A percentile compares a stretch with the other conserved stretches of the same genome.
Evolutionary conservation across 73 alveolate species (phyloP).

Genomic region (Uronychia binucleata): DNA sequence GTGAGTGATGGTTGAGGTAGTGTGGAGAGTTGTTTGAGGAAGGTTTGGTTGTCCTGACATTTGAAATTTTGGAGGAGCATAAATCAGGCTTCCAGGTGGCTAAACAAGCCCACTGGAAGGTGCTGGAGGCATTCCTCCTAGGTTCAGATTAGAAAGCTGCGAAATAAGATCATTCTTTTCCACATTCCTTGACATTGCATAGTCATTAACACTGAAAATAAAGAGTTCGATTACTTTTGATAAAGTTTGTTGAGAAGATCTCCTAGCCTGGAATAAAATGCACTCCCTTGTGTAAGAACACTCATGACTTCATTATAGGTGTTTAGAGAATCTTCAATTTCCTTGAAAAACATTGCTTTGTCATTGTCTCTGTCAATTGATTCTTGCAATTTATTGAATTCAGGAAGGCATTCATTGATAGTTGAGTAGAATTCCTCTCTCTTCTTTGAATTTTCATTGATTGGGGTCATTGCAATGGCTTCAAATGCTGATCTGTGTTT

Average conservation of each 20-base stretch:
- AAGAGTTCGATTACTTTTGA: constrained; percentile 5
- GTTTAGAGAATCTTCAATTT: constrained; percentile 22
- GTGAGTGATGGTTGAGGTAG: too few relatives aligned
- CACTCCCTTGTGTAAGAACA: constrained; percentile 35
- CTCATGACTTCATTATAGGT: constrained; percentile 21
- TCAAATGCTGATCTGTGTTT: constrained; percentile 10
- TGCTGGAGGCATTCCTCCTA: neutral
- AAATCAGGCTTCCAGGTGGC: neutral
- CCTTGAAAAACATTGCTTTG: constrained; percentile 12
- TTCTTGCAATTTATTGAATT: neutral
- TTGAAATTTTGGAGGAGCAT: neutral
- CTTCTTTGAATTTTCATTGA: neutral
- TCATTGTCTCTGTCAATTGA: neutral
- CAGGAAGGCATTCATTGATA: constrained; percentile 1
- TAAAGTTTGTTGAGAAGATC: constrained; percentile 31
- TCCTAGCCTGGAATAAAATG: constrained; percentile 35
- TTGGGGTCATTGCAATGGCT: neutral
- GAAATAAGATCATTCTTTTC: constrained; percentile 42
- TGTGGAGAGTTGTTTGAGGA: too few relatives aligned
- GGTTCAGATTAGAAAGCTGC: neutral
- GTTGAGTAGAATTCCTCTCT: neutral
- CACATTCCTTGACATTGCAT: constrained; percentile 35
- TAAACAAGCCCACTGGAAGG: neutral
- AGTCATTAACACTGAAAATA: constrained; percentile 14
- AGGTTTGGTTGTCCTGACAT: neutral